A percentile compares a stretch with the other conserved stretches of the same genome.
These are phyloP conservation scores for Ammopiptanthus mongolicus DNA, from an alignment of 306 rosid species.

Conservation along the genomic window DNA sequence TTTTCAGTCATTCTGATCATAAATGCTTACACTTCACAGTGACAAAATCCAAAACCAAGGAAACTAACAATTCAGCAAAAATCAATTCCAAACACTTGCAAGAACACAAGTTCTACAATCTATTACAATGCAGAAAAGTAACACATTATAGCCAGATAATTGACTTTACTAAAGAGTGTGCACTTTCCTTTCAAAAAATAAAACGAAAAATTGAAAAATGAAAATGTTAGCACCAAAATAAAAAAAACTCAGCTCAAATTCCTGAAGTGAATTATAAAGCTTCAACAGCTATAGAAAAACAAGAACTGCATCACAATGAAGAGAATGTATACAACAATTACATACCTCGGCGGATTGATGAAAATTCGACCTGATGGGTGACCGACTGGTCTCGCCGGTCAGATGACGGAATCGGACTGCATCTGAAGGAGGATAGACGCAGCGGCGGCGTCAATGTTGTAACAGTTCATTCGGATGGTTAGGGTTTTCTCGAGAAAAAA, in stretches of 20 bases:
- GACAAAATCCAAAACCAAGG: background rate
- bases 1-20: background rate
- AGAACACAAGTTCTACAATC: background rate
- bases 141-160: background rate
- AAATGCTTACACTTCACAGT: background rate
- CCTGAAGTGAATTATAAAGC: background rate
- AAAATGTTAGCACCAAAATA: too few relatives aligned
- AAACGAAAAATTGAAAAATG: background rate
- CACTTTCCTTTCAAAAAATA: background rate
- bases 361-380: background rate
- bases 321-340: background rate
- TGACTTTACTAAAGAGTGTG: background rate
- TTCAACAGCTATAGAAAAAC: background rate
- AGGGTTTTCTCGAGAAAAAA: conserved; percentile 36
- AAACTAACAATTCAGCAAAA: background rate
- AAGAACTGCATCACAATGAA: background rate
- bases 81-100: background rate
- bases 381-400: background rate
- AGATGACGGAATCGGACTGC: background rate
- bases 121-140: background rate
- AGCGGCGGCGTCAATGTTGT: background rate
- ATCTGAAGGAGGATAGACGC: background rate
- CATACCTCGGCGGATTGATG: background rate
- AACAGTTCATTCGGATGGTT: background rate
- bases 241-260: too few relatives aligned